Evolutionary conservation across 2,329 filamentous ascomycete genomes (phyloP).

Genomic region (Diaporthe batatas): DNA sequence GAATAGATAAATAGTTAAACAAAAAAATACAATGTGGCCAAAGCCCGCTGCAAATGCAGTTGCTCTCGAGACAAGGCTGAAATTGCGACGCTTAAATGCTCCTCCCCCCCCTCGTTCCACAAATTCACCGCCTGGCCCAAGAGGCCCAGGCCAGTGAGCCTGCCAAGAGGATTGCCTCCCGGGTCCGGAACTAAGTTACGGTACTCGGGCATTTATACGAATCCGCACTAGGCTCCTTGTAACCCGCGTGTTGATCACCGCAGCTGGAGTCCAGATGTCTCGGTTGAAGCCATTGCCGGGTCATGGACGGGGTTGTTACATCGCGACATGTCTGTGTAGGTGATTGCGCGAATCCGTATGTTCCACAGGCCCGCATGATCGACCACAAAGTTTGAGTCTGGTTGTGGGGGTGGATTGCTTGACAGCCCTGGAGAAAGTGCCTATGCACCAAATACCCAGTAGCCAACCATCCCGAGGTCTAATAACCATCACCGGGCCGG

Average conservation of each 20-base stretch:
- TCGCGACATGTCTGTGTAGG: conserved; percentile 17
- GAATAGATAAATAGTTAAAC: no score
- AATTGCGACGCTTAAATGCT: conserved; percentile 14
- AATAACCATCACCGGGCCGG: background rate
- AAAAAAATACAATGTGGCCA: no score
- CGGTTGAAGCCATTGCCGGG: conserved; percentile 24
- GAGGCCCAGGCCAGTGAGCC: conserved; percentile 21
- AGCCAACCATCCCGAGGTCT: background rate
- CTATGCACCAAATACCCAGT: background rate
- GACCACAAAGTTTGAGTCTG: conserved; percentile 4
- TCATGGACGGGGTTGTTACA: conserved; percentile 29
- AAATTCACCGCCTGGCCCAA: conserved; percentile 8
- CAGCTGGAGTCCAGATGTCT: conserved; percentile 30
- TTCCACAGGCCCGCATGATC: conserved; percentile 25
- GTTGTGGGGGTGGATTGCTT: background rate
- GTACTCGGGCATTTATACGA: conserved; percentile 12
- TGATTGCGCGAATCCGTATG: conserved; percentile 9
- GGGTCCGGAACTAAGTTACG: conserved; percentile 18
- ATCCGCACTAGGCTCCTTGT: background rate
- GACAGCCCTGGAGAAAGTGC: background rate
- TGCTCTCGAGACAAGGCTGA: conserved; percentile 18
- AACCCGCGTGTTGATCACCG: conserved; percentile 1
- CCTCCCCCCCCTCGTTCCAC: background rate
- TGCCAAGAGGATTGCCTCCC: conserved; percentile 12
- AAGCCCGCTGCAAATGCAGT: conserved; percentile 27